Conservation (phyloP, 1,284 basidiomycete species). For the Fomitopsis betulina region DNA sequence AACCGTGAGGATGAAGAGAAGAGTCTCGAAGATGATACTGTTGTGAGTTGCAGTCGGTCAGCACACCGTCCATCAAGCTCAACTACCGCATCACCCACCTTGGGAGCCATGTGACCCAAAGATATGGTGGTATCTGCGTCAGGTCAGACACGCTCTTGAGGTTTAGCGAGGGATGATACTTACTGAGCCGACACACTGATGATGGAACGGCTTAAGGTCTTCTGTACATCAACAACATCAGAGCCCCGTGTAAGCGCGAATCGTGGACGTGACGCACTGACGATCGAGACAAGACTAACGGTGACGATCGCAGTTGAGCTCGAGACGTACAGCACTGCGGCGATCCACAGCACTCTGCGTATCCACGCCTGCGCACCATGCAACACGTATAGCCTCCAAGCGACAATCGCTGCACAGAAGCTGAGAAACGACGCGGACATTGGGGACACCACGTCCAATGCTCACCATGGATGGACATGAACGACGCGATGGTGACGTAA, state of each 20-base stretch:
- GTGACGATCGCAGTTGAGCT: constrained; percentile 21
- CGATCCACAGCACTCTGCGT: constrained; percentile 20
- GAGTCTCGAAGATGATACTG: constrained; percentile 27
- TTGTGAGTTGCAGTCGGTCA: neutral
- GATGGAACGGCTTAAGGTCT: constrained; percentile 20
- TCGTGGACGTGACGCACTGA: constrained; percentile 15
- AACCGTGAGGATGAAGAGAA: constrained; percentile 27
- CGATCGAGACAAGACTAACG: constrained; percentile 20
- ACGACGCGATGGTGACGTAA: constrained; percentile 26
- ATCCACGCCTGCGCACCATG: constrained; percentile 25
- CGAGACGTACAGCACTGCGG: constrained; percentile 20
- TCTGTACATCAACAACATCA: constrained; percentile 9
- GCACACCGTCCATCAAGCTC: no score
- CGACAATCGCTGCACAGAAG: constrained; percentile 21
- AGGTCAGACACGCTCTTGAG: neutral
- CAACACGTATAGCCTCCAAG: constrained; percentile 25
- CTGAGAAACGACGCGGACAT: neutral
- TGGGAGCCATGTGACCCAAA: constrained; percentile 28
- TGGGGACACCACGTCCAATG: neutral
- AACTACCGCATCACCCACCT: constrained; percentile 14
- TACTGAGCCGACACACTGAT: constrained; percentile 25
- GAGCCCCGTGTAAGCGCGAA: neutral
- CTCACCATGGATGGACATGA: constrained; percentile 29
- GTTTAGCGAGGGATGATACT: constrained; percentile 1
- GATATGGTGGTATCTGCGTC: constrained; percentile 22